Percentiles rank a stretch among this genome's conserved stretches.
These are phyloP conservation scores for Xylaria sp. DNA, from an alignment of 495 filamentous ascomycete genomes.

Conservation along the genomic window DNA sequence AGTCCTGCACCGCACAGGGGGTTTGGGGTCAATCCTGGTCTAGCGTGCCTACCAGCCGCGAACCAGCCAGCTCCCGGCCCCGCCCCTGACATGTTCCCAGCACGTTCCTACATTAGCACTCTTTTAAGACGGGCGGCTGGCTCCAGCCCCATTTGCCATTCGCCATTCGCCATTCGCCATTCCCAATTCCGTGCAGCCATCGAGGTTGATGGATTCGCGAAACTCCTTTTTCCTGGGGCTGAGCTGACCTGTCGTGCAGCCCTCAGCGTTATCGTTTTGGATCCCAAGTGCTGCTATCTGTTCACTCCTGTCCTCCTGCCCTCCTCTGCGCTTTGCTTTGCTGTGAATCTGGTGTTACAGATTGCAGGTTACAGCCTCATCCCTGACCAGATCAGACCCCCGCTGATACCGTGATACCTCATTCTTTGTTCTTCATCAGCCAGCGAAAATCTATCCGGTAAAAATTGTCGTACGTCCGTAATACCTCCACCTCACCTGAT, in stretches of 20 bases:
- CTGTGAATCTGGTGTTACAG: slow-evolving; percentile 7
- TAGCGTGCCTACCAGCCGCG: slow-evolving; percentile 24
- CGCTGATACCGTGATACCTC: slow-evolving; percentile 1
- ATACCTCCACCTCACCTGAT: not conserved
- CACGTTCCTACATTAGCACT: slow-evolving; percentile 1
- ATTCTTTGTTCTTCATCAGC: slow-evolving; percentile 14
- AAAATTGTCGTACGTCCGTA: not conserved
- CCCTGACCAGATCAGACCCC: slow-evolving; percentile 1
- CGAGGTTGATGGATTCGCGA: slow-evolving; percentile 17
- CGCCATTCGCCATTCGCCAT: slow-evolving; percentile 8
- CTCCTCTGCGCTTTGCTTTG: not conserved
- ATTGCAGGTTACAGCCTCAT: not conserved
- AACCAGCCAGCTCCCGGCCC: not conserved
- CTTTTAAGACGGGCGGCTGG: not conserved
- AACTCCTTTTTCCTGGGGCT: slow-evolving; percentile 28
- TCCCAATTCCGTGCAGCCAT: slow-evolving; percentile 19
- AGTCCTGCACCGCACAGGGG: not conserved
- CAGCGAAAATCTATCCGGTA: not conserved
- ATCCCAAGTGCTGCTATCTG: slow-evolving; percentile 15
- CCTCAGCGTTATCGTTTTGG: slow-evolving; percentile 9
- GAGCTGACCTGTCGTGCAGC: slow-evolving; percentile 17
- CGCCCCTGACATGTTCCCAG: slow-evolving; percentile 5
- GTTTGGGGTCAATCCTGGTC: slow-evolving; percentile 14
- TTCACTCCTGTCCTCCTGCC: not conserved
- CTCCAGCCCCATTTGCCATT: slow-evolving; percentile 4